Conservation (phyloP, 2,329 filamentous ascomycete genomes). For the Penicillium crustosum region DNA sequence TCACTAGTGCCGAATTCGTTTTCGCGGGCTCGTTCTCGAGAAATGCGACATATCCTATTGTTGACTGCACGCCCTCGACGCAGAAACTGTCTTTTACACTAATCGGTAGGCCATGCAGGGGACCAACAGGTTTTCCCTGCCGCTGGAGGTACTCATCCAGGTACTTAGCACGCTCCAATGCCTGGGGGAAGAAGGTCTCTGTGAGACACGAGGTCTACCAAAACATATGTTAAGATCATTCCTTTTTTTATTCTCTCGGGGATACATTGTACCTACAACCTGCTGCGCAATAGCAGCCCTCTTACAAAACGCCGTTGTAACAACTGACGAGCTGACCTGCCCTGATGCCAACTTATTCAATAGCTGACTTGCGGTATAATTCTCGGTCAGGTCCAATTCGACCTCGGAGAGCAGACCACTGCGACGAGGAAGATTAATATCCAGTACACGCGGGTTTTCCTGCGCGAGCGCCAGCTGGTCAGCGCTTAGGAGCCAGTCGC, state of each 20-base stretch:
- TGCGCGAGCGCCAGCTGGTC: conserved; percentile 4
- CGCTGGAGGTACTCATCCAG: conserved; percentile 37
- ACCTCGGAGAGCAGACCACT: conserved; percentile 47
- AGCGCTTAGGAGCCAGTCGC: conserved; percentile 33
- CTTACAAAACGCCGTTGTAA: conserved; percentile 42
- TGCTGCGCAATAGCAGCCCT: conserved; percentile 43
- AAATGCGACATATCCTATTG: conserved; percentile 28
- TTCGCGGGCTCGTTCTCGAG: conserved; percentile 19
- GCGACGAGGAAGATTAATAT: conserved; percentile 19
- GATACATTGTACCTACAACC: conserved; percentile 18
- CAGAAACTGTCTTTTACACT: conserved; percentile 37
- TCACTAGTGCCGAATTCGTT: conserved; percentile 24
- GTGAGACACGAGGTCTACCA: conserved; percentile 37
- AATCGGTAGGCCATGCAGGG: conserved; percentile 43
- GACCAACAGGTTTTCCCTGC: conserved; percentile 34
- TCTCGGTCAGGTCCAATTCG: conserved; percentile 52
- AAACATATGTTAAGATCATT: background rate
- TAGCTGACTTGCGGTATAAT: conserved; percentile 23
- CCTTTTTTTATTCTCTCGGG: too few relatives aligned
- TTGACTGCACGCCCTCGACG: conserved; percentile 23
- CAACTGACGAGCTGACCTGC: conserved; percentile 21
- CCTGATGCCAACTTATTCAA: conserved; percentile 21
- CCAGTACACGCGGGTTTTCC: conserved; percentile 18
- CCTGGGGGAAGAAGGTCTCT: conserved; percentile 40
- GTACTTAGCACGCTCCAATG: conserved; percentile 36